Conservation (phyloP, 805 yeast species). For the Scheffersomyces coipomensis region DNA sequence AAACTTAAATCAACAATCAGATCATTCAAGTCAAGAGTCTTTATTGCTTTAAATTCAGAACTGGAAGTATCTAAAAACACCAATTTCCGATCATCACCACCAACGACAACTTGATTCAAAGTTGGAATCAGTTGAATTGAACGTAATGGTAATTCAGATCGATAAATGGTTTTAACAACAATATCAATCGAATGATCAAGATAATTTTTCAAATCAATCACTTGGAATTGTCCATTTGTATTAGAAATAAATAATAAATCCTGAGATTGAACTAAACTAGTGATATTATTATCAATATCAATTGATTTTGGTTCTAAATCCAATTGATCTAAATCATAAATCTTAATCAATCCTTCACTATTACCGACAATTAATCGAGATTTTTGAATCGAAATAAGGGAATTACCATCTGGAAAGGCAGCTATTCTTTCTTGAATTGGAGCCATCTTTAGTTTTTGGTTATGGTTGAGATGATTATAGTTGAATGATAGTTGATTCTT, state of each 20-base stretch:
- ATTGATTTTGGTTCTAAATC: slow-evolving; percentile 62
- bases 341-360: slow-evolving; percentile 52
- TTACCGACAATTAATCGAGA: slow-evolving; percentile 48
- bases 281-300: slow-evolving; percentile 48
- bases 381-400: slow-evolving; percentile 26
- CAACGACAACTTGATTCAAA: slow-evolving; percentile 53
- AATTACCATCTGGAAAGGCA: slow-evolving; percentile 43
- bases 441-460: too few relatives aligned
- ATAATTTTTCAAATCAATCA: slow-evolving; percentile 29
- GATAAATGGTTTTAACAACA: slow-evolving; percentile 36
- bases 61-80: slow-evolving; percentile 21
- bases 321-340: slow-evolving; percentile 45
- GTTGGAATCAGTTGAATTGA: slow-evolving; percentile 33
- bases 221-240: slow-evolving; percentile 42
- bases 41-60: slow-evolving; percentile 25
- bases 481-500: too few relatives aligned
- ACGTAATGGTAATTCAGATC: slow-evolving; percentile 48
- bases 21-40: slow-evolving; percentile 44
- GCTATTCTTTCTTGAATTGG: slow-evolving; percentile 19
- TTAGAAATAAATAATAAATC: slow-evolving; percentile 30
- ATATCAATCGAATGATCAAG: slow-evolving; percentile 6
- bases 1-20: slow-evolving; percentile 15
- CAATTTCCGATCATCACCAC: slow-evolving; percentile 66
- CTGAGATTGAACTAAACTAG: slow-evolving; percentile 28
- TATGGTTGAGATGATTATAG: too few relatives aligned